phyloP scores from a whole-genome alignment of 2,329 filamentous ascomycete genomes.

The Fusarium vanettenii region DNA sequence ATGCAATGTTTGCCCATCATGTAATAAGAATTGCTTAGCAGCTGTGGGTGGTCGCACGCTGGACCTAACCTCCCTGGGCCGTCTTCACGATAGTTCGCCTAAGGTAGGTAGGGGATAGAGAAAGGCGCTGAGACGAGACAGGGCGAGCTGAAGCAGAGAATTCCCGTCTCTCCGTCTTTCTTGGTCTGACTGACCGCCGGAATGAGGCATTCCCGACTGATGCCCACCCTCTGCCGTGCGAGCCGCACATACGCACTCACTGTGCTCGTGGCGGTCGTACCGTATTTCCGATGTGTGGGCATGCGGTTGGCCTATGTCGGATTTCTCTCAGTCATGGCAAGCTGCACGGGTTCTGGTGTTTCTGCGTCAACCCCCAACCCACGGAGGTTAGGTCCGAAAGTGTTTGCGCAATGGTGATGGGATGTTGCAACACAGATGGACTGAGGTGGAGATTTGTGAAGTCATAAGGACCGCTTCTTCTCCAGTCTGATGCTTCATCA shows the following conservation, averaged over 20 bases:
- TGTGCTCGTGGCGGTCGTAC: not conserved
- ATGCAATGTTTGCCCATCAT: constrained; percentile 14
- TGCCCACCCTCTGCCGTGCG: not conserved
- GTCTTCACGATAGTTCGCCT: constrained; percentile 18
- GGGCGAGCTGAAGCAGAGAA: constrained; percentile 10
- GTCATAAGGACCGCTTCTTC: constrained; percentile 39
- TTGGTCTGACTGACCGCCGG: constrained; percentile 25
- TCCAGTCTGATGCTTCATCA: constrained; percentile 27
- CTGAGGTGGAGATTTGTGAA: constrained; percentile 40
- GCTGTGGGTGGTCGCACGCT: not conserved
- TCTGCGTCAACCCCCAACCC: constrained; percentile 17
- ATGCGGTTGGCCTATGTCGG: constrained; percentile 12
- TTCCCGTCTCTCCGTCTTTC: not conserved
- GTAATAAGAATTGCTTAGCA: constrained; percentile 34
- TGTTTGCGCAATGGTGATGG: not conserved
- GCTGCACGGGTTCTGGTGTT: constrained; percentile 4
- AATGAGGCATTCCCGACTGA: not conserved
- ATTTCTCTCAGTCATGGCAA: constrained; percentile 8
- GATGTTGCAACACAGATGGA: not conserved
- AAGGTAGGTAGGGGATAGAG: not conserved
- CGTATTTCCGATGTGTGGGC: not conserved
- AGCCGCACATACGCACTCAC: not conserved
- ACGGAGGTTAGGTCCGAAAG: not conserved
- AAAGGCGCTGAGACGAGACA: constrained; percentile 3
- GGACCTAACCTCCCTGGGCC: not conserved